phyloP scores from a whole-genome alignment of 495 filamentous ascomycete genomes.

The Penicillium arizonense region DNA sequence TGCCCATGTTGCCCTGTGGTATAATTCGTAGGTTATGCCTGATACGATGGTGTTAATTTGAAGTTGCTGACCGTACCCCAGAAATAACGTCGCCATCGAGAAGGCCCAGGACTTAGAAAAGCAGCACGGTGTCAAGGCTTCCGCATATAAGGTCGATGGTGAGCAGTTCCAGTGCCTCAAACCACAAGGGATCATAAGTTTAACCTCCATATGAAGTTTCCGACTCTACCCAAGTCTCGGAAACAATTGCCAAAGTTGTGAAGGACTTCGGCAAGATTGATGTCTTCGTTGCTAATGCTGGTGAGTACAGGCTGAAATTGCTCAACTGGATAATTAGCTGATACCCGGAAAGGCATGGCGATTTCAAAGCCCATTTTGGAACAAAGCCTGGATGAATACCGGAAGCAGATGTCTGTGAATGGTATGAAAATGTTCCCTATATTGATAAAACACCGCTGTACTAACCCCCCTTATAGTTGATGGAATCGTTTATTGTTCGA shows the following conservation, averaged over 20 bases:
- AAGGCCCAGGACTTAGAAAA: constrained; percentile 30
- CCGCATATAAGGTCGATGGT: constrained; percentile 43
- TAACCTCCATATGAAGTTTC: constrained; percentile 28
- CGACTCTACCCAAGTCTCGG: constrained; percentile 26
- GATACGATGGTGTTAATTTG: not conserved
- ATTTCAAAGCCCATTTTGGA: constrained; percentile 50
- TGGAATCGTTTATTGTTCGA: constrained; percentile 33
- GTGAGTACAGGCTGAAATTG: not conserved
- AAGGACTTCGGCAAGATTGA: constrained; percentile 48
- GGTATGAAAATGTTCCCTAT: constrained; percentile 17
- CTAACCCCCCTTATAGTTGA: constrained; percentile 19
- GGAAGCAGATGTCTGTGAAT: constrained; percentile 41
- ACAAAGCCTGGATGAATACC: constrained; percentile 46
- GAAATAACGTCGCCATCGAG: constrained; percentile 32
- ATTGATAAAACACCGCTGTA: not conserved
- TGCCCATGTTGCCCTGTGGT: constrained; percentile 35
- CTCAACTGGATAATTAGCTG: not conserved
- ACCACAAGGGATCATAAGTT: not conserved
- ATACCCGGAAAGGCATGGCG: constrained; percentile 39
- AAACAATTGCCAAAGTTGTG: constrained; percentile 32
- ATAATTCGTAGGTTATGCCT: constrained; percentile 33
- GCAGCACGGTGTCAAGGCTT: constrained; percentile 31
- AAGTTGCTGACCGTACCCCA: constrained; percentile 3
- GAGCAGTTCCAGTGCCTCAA: not conserved
- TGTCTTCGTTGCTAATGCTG: constrained; percentile 46